These are phyloP conservation scores for Solanum neorickii DNA, from an alignment of 257 asterid genomes.

Conservation along the genomic window DNA sequence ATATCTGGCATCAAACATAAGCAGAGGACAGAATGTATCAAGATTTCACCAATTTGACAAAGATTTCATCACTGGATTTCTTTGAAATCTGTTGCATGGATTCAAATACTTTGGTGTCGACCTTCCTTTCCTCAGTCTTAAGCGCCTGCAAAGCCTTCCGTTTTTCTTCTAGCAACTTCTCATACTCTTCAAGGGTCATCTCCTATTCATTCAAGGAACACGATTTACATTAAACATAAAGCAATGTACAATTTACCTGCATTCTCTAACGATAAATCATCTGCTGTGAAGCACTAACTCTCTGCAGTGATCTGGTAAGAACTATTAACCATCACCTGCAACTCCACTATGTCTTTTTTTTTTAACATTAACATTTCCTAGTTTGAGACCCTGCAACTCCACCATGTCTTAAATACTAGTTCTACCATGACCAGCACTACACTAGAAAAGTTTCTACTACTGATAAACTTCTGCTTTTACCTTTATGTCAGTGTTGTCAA, in stretches of 20 bases:
- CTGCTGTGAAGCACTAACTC: background rate
- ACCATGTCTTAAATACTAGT: background rate
- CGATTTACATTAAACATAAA: background rate
- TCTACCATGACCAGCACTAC: background rate
- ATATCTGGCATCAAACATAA: background rate
- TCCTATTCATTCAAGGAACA: constrained; percentile 32
- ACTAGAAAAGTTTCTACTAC: background rate
- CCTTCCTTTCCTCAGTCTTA: constrained; percentile 82
- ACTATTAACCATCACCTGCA: background rate
- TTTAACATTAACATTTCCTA: too few relatives aligned
- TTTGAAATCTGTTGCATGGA: constrained; percentile 80
- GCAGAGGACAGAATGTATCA: background rate
- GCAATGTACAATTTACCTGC: background rate
- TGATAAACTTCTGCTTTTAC: background rate
- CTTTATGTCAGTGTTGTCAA: background rate
- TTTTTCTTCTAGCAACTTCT: constrained; percentile 72
- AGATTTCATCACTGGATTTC: constrained; percentile 49
- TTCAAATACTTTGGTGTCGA: constrained; percentile 59
- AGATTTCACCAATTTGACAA: constrained; percentile 63
- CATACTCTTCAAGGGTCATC: constrained; percentile 94
- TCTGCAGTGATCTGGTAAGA: background rate
- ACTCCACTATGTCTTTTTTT: background rate
- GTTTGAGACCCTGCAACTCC: background rate
- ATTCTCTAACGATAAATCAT: background rate
- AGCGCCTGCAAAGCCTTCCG: constrained; percentile 58